Conservation (phyloP, 257 asterid genomes). For the Solanum microdontum region DNA sequence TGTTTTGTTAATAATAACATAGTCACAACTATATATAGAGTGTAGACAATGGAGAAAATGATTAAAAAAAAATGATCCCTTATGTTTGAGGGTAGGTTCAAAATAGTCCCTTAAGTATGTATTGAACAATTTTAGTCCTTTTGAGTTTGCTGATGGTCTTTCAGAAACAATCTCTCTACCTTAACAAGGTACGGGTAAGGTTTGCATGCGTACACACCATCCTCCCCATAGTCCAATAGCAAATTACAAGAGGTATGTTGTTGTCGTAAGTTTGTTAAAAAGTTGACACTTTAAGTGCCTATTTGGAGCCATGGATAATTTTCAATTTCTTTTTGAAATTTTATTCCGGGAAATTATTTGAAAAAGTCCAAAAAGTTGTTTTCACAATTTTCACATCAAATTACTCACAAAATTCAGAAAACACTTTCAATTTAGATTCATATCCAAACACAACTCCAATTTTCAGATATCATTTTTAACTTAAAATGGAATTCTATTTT, state of each 20-base stretch:
- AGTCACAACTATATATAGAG: neutral
- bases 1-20: neutral
- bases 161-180: neutral
- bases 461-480: neutral
- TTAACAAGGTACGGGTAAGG: neutral
- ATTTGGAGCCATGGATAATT: neutral
- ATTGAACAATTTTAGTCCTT: neutral
- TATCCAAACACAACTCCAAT: neutral
- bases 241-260: neutral
- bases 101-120: neutral
- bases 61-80: neutral
- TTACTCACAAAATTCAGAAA: neutral
- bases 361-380: neutral
- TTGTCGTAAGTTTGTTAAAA: neutral
- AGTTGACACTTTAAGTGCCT: neutral
- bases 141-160: neutral
- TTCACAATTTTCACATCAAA: neutral
- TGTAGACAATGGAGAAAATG: neutral
- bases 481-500: neutral
- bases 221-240: neutral
- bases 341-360: neutral
- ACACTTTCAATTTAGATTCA: neutral
- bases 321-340: neutral
- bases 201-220: neutral
- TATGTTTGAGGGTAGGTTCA: neutral